Conservation (phyloP, 345 rosid genomes). For the Jatropha curcas region DNA sequence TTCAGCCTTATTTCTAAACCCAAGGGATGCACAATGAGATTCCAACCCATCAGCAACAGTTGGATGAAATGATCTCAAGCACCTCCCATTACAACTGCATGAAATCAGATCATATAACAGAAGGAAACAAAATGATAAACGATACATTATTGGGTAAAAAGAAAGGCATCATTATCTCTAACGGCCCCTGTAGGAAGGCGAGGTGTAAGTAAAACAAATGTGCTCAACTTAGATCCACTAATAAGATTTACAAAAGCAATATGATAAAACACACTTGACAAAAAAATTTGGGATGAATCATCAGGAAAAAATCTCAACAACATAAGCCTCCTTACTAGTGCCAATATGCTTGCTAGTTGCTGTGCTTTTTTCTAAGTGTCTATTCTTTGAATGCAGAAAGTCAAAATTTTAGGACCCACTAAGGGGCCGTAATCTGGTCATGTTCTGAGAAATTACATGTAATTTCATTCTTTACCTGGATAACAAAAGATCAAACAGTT, state of each 20-base stretch:
- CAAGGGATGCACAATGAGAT: constrained; percentile 53
- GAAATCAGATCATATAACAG: constrained; percentile 9
- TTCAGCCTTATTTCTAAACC: constrained; percentile 39
- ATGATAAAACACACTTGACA: not conserved
- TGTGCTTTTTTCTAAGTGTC: not conserved
- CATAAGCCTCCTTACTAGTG: no score
- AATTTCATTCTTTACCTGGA: not conserved
- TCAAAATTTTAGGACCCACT: not conserved
- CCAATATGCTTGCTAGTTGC: no score
- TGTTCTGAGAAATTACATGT: not conserved
- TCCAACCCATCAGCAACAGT: constrained; percentile 40
- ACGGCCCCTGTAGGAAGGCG: not conserved
- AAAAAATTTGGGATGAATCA: not conserved
- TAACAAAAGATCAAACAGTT: not conserved
- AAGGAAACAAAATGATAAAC: not conserved
- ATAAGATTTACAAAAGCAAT: not conserved
- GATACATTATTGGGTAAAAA: not conserved
- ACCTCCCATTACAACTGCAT: constrained; percentile 65
- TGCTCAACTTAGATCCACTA: not conserved
- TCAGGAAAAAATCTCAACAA: not conserved
- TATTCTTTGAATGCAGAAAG: not conserved
- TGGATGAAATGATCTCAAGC: constrained; percentile 77
- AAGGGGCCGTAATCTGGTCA: not conserved
- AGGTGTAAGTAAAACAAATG: no score
- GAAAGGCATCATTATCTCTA: not conserved